phyloP scores from a whole-genome alignment of 2,329 filamentous ascomycete species.

The Albophoma yamanashiensis region DNA sequence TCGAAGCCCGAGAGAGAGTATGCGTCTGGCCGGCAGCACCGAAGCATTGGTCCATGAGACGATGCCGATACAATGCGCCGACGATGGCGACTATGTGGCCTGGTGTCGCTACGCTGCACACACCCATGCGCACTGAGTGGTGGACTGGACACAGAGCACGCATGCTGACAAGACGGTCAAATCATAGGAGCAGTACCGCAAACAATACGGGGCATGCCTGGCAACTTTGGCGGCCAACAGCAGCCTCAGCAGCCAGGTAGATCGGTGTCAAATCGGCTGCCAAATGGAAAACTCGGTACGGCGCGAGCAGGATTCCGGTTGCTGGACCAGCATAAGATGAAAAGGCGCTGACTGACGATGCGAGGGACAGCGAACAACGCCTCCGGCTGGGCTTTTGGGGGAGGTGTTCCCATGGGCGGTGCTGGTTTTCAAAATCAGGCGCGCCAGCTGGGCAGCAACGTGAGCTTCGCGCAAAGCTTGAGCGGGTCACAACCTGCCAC shows the following conservation, averaged over 20 bases:
- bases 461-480: conserved; percentile 58
- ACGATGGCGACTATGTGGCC: neutral
- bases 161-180: conserved; percentile 15
- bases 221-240: conserved; percentile 48
- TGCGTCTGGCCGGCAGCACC: neutral
- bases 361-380: conserved; percentile 34
- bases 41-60: neutral
- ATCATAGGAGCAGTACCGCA: conserved; percentile 47
- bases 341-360: conserved; percentile 5
- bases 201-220: conserved; percentile 50
- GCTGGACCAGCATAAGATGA: neutral
- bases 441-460: conserved; percentile 45
- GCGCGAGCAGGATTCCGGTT: neutral
- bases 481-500: conserved; percentile 52
- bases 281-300: conserved; percentile 54
- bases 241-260: conserved; percentile 43
- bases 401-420: conserved; percentile 49
- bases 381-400: conserved; percentile 52
- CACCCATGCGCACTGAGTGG: neutral
- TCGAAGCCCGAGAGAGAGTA: neutral
- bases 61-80: neutral
- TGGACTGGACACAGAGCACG: neutral
- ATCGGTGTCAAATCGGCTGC: conserved; percentile 47
- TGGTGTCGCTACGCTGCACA: neutral
- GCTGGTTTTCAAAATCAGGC: conserved; percentile 41